Conservation (phyloP, 2,329 filamentous ascomycete species). For the Sporothrix pallida region DNA sequence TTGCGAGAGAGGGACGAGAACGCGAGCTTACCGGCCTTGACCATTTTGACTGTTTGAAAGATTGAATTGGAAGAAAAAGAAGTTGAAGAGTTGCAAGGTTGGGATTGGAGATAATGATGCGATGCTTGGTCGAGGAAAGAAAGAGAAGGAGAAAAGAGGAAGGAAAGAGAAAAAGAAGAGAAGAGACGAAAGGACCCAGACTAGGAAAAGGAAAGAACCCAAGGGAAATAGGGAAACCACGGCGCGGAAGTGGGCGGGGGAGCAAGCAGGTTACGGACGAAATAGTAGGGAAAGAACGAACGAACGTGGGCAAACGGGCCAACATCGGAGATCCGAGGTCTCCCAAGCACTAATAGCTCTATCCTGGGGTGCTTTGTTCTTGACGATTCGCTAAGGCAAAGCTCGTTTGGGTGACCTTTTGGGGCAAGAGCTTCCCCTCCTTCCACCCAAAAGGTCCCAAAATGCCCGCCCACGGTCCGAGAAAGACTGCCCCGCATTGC, state of each 20-base stretch:
- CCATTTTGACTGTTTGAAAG: slow-evolving; percentile 76
- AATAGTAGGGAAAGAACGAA: slow-evolving; percentile 13
- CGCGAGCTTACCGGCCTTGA: slow-evolving; percentile 83
- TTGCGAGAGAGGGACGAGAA: slow-evolving; percentile 1
- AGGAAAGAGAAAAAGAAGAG: slow-evolving; percentile 19
- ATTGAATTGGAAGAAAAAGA: neutral
- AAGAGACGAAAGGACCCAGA: neutral
- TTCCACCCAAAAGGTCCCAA: neutral
- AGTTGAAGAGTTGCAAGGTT: neutral
- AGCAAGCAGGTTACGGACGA: slow-evolving; percentile 4
- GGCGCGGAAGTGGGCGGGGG: slow-evolving; percentile 33
- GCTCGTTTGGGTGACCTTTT: neutral
- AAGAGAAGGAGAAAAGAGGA: slow-evolving; percentile 7
- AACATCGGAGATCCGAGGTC: slow-evolving; percentile 37
- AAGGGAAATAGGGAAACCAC: slow-evolving; percentile 23
- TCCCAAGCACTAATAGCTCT: slow-evolving; percentile 20
- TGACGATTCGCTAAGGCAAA: slow-evolving; percentile 7
- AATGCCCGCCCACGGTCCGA: neutral
- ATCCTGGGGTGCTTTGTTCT: neutral
- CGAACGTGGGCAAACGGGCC: slow-evolving; percentile 13
- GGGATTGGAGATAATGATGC: slow-evolving; percentile 19
- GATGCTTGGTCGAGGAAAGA: neutral
- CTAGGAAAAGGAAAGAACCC: neutral
- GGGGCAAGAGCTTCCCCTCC: neutral
- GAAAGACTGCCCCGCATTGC: slow-evolving; percentile 35